Base-by-base conservation (phyloP, 768 basidiomycete genomes). In the Hypholoma fasciculare region DNA sequence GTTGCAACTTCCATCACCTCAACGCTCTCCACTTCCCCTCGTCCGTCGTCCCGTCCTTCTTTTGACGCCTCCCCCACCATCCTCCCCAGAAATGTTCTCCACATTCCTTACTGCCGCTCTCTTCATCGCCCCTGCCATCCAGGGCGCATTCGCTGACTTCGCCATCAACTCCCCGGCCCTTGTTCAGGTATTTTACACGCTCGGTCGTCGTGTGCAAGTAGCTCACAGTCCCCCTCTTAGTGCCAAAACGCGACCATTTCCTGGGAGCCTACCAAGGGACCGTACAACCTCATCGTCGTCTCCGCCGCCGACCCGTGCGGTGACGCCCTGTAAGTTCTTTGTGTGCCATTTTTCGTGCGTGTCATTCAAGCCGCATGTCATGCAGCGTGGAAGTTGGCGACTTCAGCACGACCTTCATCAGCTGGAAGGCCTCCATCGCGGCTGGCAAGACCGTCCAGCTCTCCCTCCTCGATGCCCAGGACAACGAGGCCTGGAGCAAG, bases 101-200 rank as follows among this genome's bases (percentile, higher is more conserved):
- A 89, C 91, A 75, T 74, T 92, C 89, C 52, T 90, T 90, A 80
- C 82, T 59, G 69, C 83, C 75, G 78, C 88, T 67, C 83, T 92
- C 86, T 74, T 91, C 77, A 72, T 81, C 67, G 68, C 77, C 63
- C 75, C 86, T 70, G 80, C 80, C 71, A 64, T 83, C 67, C 76
- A 68, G 61, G 75, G 75, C 67, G 85, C 76, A 54, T 63, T 81
- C 54, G 86, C 89, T 57, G 76, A 73, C 17, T 81, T 90, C 63
- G 67, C 73, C 42, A 74, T 91, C 65, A 67, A 65, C 62, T 81
- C 81, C 23, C 87, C 88, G 40, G 8, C 52, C 3, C 62, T 88
- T 48, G 71, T 69, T 61, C 84, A 89, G 78, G 89, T 87, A 65
- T 14, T 70, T 23, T 58, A n/a, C n/a, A 56, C 16, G 46, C 30